Percentiles rank a stretch among this genome's conserved stretches.
phyloP scores from a whole-genome alignment of 805 yeast genomes.

The Lipomyces oligophaga region DNA sequence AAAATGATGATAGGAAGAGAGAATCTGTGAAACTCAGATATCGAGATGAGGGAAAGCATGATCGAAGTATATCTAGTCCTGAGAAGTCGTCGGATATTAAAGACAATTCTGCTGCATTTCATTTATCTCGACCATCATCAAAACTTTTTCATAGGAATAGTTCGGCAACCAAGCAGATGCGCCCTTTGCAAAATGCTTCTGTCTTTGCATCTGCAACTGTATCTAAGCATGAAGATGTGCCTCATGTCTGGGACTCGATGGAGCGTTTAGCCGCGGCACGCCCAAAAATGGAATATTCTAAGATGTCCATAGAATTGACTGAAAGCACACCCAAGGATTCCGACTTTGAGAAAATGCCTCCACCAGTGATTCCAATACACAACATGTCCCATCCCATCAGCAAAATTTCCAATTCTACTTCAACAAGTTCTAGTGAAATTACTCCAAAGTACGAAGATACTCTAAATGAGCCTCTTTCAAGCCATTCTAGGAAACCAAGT shows the following conservation, averaged over 20 bases:
- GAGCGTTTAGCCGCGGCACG: slow-evolving; percentile 9
- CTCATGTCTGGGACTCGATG: slow-evolving; percentile 6
- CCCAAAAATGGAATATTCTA: too few species aligned
- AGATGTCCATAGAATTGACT: too few species aligned
- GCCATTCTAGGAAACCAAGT: slow-evolving; percentile 17
- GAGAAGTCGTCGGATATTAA: slow-evolving; percentile 10
- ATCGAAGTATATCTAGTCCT: slow-evolving; percentile 18
- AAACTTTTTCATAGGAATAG: slow-evolving; percentile 8
- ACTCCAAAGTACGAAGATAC: too few species aligned
- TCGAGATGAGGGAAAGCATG: not conserved
- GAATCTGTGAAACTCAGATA: not conserved
- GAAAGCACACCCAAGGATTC: too few species aligned
- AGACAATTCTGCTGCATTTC: too few species aligned
- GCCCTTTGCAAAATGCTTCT: not conserved
- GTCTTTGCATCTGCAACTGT: not conserved
- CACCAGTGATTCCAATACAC: too few species aligned
- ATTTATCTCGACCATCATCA: slow-evolving; percentile 11
- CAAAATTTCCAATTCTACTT: too few species aligned
- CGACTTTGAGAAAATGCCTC: slow-evolving; percentile 9
- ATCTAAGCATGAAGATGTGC: slow-evolving; percentile 1
- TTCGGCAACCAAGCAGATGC: not conserved
- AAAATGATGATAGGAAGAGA: too few species aligned
- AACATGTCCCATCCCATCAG: too few species aligned
- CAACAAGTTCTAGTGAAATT: not conserved
- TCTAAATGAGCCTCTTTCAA: too few species aligned